Evolutionary conservation across 1,139 yeast genomes (phyloP), one percentile per base, ranked within the genome.

Genomic region (Wickerhamomyces sp.): DNA sequence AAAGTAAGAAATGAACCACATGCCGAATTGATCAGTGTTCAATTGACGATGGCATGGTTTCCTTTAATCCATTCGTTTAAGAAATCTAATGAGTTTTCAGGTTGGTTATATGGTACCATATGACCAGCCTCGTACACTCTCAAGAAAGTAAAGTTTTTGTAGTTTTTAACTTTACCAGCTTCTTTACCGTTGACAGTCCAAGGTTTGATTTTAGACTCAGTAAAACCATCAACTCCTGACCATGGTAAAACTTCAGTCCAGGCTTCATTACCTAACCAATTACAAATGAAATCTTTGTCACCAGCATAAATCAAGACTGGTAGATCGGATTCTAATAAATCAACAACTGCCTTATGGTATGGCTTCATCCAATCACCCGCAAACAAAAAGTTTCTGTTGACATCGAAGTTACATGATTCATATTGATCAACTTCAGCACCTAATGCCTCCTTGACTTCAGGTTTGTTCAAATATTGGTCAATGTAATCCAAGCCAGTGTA

Each of bases 321-420:
- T 39, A 83, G 55, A 20, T 70, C 79, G 35, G 72, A 59, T 51
- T 77, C 77, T 54, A 80, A 68, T 47, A 80, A 63, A 34, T 75
- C 74, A 39, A 71, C 65, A 36, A 80, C 81, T 35, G 76, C 73
- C 63, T 72, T 73, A 63, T 77, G 76, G 68, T 81, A 86, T 36
- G 95, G 92, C 62, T 82, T 82, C 94, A 84, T 84, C 94, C 95
- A 85, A 64, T 87, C 95, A 57, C 95, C 92, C 25, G 88, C 87
- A 60, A 86, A 80, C 56, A 83, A 60, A 63, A 90, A 90, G 72
- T 82, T 83, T 61, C 86, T 76, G 74, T 82, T 82, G 51, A 87
- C 76, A 54, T 84, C 92, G 60, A 81, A 77, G 70, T 87, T 88
- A 72, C 98, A 92, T 30, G 89, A 78, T 61, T 82, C 81, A 64